Percentiles rank a stretch among this genome's conserved stretches.
Conservation (phyloP, 2,329 filamentous ascomycete genomes). For the Colletotrichum falcatum region DNA sequence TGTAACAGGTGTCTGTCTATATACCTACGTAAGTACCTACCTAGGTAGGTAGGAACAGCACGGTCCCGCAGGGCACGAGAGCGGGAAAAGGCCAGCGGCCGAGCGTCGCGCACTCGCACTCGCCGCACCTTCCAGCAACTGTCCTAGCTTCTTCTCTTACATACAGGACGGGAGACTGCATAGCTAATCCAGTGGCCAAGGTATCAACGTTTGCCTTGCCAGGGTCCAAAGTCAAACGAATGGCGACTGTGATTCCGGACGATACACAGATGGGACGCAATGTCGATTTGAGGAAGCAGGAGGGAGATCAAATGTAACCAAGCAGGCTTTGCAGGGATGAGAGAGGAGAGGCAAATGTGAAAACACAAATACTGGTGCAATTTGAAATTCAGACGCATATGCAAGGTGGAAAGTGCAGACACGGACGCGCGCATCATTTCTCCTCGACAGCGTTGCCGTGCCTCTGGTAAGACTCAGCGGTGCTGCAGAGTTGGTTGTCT, state of each 20-base stretch:
- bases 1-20: too few relatives aligned
- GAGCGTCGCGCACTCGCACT: conserved; percentile 22
- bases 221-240: conserved; percentile 1
- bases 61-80: background rate
- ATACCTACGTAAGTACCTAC: too few relatives aligned
- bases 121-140: conserved; percentile 18
- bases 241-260: conserved; percentile 3
- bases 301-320: conserved; percentile 2
- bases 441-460: background rate
- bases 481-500: background rate
- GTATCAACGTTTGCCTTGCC: conserved; percentile 6
- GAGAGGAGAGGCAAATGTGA: background rate
- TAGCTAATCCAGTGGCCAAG: conserved; percentile 5
- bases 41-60: background rate
- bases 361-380: conserved; percentile 7
- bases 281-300: background rate
- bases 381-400: conserved; percentile 10
- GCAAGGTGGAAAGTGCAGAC: conserved; percentile 10
- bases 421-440: background rate
- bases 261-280: conserved; percentile 18
- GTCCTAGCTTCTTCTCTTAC: background rate
- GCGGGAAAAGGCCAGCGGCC: background rate
- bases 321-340: background rate
- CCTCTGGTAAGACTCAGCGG: background rate
- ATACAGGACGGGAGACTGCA: background rate